Evolutionary conservation across 306 rosid species (phyloP).

Genomic region (Quercus rubra): DNA sequence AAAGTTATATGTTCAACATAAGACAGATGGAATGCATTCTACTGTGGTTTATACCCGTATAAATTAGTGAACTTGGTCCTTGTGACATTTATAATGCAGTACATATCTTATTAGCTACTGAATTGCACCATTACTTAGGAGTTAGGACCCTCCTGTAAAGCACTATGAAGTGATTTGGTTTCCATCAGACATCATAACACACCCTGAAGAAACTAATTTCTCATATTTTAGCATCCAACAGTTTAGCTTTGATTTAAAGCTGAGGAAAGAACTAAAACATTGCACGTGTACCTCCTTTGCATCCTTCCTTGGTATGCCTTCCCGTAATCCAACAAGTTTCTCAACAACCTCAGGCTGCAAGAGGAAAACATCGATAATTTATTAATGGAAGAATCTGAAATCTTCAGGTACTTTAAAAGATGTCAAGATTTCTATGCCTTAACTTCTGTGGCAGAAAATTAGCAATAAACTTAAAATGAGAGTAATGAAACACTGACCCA

Average conservation of each 20-base stretch:
- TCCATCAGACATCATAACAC: not conserved
- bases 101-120: not conserved
- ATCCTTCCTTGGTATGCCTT: slow-evolving; percentile 95
- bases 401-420: not conserved
- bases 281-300: slow-evolving; percentile 87
- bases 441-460: not conserved
- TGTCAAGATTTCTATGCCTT: not conserved
- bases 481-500: not conserved
- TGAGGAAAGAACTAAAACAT: slow-evolving; percentile 8
- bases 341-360: slow-evolving; percentile 93
- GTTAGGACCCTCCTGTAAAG: not conserved
- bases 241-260: slow-evolving; percentile 7
- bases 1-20: not conserved
- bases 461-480: not conserved
- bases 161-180: not conserved
- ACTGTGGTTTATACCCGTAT: not conserved
- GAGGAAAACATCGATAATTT: slow-evolving; percentile 20
- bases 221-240: slow-evolving; percentile 1
- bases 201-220: slow-evolving; percentile 7
- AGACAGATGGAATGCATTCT: not conserved
- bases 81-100: not conserved
- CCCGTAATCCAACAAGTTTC: slow-evolving; percentile 87
- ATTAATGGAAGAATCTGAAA: not conserved
- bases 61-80: not conserved
- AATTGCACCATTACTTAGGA: not conserved